These are phyloP conservation scores for Gigaspora rosea DNA, from an alignment of 192 early-diverging fungal species.

Conservation along the genomic window DNA sequence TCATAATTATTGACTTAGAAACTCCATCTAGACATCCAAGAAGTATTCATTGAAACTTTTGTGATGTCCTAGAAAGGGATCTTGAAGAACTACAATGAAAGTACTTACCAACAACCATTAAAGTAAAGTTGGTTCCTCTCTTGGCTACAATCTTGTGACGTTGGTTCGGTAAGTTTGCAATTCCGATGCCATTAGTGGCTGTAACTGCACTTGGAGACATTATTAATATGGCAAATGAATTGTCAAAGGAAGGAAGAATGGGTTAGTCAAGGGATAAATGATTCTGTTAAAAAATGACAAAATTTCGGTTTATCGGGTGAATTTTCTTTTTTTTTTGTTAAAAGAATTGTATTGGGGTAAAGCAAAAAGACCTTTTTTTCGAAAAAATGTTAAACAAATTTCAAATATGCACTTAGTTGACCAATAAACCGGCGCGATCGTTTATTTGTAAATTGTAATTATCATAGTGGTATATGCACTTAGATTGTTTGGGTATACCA, in stretches of 20 bases:
- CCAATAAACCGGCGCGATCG: too few species aligned
- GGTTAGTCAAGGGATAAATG: constrained; percentile 22
- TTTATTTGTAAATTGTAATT: too few species aligned
- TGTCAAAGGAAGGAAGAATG: constrained; percentile 26
- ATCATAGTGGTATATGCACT: too few species aligned
- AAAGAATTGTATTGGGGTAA: background rate
- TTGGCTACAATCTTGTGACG: constrained; percentile 97
- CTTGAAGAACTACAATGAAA: background rate
- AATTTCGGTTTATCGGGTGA: background rate
- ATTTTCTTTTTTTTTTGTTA: constrained; percentile 4
- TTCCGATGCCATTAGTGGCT: constrained; percentile 77
- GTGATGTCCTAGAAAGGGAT: background rate
- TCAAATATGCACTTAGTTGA: too few species aligned
- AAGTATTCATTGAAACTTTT: background rate
- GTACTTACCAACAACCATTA: constrained; percentile 89
- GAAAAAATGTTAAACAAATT: too few species aligned
- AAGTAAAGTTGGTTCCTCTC: constrained; percentile 92
- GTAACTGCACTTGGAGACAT: constrained; percentile 48
- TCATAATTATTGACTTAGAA: background rate
- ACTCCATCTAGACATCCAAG: background rate
- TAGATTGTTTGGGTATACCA: too few species aligned
- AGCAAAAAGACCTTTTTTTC: too few species aligned
- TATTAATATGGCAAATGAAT: background rate
- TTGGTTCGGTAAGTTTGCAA: constrained; percentile 99
- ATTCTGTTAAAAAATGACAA: background rate